Evolutionary conservation across 108 stramenopile species (phyloP).

Genomic region (Nannochloropsis granulata): DNA sequence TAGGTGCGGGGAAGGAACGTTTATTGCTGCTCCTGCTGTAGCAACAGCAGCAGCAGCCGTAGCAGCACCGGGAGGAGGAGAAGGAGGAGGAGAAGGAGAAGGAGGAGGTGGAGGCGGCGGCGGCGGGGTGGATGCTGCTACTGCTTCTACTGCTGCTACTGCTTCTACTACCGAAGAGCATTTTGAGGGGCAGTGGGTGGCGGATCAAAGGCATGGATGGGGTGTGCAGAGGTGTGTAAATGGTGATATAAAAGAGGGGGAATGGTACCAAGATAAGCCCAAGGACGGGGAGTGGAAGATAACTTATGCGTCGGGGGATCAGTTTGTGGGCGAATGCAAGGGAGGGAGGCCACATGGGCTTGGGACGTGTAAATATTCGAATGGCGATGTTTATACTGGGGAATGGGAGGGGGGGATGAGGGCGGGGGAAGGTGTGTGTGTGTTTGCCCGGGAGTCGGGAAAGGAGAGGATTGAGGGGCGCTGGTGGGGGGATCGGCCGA

Average conservation of each 20-base stretch:
- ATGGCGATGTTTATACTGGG: conserved; percentile 29
- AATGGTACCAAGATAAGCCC: conserved; percentile 12
- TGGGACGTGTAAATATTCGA: conserved; percentile 31
- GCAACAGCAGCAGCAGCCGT: conserved; percentile 1
- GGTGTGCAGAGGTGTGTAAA: neutral
- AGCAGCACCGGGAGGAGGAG: neutral
- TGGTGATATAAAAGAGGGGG: conserved; percentile 19
- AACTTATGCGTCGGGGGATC: conserved; percentile 23
- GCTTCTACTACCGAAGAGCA: neutral
- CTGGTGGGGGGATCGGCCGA: neutral
- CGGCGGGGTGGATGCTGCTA: too few species aligned
- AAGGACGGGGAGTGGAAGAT: conserved; percentile 21
- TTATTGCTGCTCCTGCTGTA: neutral
- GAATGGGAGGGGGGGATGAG: neutral
- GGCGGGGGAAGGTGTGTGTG: neutral
- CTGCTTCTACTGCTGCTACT: too few species aligned
- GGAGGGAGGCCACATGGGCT: conserved; percentile 18
- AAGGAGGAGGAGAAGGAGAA: neutral
- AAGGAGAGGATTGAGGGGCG: neutral
- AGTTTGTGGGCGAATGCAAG: conserved; percentile 10
- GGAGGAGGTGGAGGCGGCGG: neutral
- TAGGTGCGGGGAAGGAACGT: conserved; percentile 6
- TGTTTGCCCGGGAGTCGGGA: neutral
- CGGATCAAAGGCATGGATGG: conserved; percentile 7
- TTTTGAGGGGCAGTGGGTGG: conserved; percentile 7